Percentiles rank a stretch among this genome's conserved stretches.
Conservation (phyloP, 176 grass and related monocot genomes). For the Hyparrhenia diplandra region DNA sequence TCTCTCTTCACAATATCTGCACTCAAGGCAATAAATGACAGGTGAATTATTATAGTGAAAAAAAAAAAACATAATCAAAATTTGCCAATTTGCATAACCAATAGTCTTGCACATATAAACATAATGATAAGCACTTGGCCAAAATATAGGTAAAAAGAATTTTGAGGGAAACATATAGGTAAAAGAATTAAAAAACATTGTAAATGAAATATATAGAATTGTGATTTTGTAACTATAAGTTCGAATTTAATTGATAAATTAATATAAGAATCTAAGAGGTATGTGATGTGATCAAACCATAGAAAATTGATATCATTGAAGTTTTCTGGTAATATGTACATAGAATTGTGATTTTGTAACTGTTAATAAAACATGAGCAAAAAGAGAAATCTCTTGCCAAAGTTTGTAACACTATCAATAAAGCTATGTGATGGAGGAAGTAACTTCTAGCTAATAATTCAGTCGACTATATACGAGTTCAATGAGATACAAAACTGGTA, state of each 20-base stretch:
- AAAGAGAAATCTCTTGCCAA: too few relatives aligned
- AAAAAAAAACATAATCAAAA: conserved; percentile 12
- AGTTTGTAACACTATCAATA: neutral
- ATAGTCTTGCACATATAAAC: conserved; percentile 11
- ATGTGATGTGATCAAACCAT: neutral
- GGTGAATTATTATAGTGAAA: conserved; percentile 7
- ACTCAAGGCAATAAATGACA: conserved; percentile 13
- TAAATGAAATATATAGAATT: too few relatives aligned
- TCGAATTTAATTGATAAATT: neutral
- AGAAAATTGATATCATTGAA: neutral
- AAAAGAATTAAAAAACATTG: neutral
- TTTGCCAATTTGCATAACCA: neutral
- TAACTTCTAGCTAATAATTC: neutral
- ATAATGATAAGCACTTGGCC: neutral
- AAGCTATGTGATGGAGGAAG: neutral
- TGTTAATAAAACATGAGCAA: too few relatives aligned
- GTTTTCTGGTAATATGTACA: too few relatives aligned
- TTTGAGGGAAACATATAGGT: too few relatives aligned
- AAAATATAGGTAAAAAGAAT: too few relatives aligned
- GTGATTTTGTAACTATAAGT: too few relatives aligned
- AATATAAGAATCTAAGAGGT: neutral
- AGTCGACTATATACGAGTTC: neutral
- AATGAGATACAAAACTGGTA: neutral
- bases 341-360: neutral
- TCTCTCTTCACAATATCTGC: conserved; percentile 96